These are phyloP conservation scores for Fusarium agapanthi DNA, from an alignment of 2,329 filamentous ascomycete species.

Conservation along the genomic window DNA sequence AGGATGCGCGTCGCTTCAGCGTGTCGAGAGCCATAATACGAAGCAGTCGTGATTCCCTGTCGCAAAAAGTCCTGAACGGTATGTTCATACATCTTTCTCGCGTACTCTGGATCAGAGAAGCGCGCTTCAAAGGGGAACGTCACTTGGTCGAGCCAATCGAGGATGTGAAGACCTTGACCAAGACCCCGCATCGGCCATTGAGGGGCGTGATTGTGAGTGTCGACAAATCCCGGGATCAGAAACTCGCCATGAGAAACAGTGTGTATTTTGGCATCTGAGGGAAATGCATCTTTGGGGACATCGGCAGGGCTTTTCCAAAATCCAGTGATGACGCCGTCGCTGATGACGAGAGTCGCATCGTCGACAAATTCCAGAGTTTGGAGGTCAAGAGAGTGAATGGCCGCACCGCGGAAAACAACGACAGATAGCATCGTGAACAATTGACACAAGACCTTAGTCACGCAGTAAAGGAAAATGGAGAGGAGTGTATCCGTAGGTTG, in stretches of 20 bases:
- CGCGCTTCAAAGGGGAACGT: slow-evolving; percentile 59
- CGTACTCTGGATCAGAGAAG: slow-evolving; percentile 3
- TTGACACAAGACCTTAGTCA: rapidly evolving
- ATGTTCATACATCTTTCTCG: slow-evolving; percentile 1
- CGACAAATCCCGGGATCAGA: slow-evolving; percentile 65
- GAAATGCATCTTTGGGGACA: not conserved
- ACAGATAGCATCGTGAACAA: not conserved
- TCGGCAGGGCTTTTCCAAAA: not conserved
- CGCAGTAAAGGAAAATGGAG: not conserved
- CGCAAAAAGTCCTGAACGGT: slow-evolving; percentile 7
- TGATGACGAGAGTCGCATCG: not conserved
- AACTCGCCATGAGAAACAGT: not conserved
- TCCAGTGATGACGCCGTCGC: not conserved
- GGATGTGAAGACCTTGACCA: slow-evolving; percentile 60
- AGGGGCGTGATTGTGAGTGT: slow-evolving; percentile 75
- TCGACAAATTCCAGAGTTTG: not conserved
- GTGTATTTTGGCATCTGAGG: not conserved
- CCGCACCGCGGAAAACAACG: not conserved
- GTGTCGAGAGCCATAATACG: slow-evolving; percentile 14
- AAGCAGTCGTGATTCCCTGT: slow-evolving; percentile 16
- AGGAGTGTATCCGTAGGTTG: too few species aligned
- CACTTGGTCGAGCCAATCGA: slow-evolving; percentile 71
- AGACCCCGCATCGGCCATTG: slow-evolving; percentile 61
- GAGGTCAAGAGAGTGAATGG: not conserved
- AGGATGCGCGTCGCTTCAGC: slow-evolving; percentile 12